Evolutionary conservation across 2,329 filamentous ascomycete species (phyloP).

Genomic region (Fusarium goolgardi): DNA sequence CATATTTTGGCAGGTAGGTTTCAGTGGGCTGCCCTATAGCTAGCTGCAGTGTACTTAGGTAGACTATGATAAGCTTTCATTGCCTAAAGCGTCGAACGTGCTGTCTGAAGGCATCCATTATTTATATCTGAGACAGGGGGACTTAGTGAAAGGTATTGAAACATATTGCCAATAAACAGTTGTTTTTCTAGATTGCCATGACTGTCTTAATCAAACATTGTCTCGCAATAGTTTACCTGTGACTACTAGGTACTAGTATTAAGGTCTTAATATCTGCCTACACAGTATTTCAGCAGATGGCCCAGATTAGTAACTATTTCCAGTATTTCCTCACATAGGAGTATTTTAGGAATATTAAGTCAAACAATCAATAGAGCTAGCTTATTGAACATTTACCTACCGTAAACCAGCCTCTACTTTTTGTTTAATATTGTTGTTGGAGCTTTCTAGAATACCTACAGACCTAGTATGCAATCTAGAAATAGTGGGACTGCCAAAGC

Average conservation of each 20-base stretch:
- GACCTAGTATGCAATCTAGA: background rate
- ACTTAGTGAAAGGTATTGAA: background rate
- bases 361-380: background rate
- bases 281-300: background rate
- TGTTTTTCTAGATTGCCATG: background rate
- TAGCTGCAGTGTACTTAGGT: background rate
- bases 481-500: conserved; percentile 36
- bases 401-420: background rate
- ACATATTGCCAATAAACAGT: background rate
- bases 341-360: background rate
- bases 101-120: conserved; percentile 16
- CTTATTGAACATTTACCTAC: background rate
- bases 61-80: background rate
- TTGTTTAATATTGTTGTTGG: background rate
- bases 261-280: no score
- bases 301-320: background rate
- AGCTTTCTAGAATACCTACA: conserved; percentile 26
- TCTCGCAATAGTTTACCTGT: conserved; percentile 3
- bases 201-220: conserved; percentile 23
- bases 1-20: background rate
- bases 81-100: conserved; percentile 30
- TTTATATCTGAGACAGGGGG: conserved; percentile 18
- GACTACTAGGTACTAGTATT: no score
- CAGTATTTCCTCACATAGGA: background rate
- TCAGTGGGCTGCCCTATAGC: background rate